phyloP scores from a whole-genome alignment of 2,329 filamentous ascomycete genomes.

The Dactylellina sp. region DNA sequence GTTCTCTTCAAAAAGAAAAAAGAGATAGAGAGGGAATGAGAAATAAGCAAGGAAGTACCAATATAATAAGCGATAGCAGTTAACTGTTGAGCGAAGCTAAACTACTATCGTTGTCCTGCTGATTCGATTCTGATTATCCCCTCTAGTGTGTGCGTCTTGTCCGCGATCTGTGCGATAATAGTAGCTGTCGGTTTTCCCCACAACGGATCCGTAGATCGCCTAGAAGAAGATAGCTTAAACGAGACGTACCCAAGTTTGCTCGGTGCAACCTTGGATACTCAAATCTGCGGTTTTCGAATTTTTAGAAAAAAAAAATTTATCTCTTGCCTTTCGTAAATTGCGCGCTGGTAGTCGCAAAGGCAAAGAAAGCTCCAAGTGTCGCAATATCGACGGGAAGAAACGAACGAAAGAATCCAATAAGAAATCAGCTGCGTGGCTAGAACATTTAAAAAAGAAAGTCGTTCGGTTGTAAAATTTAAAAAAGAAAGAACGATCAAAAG shows the following conservation, averaged over 20 bases:
- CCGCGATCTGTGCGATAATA: conserved; percentile 12
- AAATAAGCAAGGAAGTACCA: conserved; percentile 2
- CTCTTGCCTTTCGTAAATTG: conserved; percentile 20
- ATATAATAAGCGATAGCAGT: conserved; percentile 12
- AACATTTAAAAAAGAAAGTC: conserved; percentile 50
- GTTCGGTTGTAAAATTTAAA: conserved; percentile 41
- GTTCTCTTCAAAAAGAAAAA: conserved; percentile 14
- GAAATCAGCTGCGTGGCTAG: conserved; percentile 51
- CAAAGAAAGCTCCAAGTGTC: neutral
- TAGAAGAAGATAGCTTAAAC: conserved; percentile 48
- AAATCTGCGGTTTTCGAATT: neutral
- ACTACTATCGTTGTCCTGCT: conserved; percentile 32
- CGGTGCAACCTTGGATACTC: conserved; percentile 36
- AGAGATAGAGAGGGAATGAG: conserved; percentile 13
- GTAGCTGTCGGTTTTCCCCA: conserved; percentile 37
- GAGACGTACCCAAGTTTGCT: conserved; percentile 39
- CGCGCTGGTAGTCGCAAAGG: conserved; percentile 12
- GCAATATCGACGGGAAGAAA: conserved; percentile 9
- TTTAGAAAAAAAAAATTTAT: neutral
- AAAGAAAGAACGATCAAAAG: conserved; percentile 39
- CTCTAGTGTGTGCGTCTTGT: neutral
- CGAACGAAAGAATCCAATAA: conserved; percentile 31
- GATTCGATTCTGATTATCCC: conserved; percentile 16
- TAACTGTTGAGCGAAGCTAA: conserved; percentile 24
- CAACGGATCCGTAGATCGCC: conserved; percentile 43